Conservation (phyloP, 495 filamentous ascomycete genomes). For the Chaetomidium leptoderma region DNA sequence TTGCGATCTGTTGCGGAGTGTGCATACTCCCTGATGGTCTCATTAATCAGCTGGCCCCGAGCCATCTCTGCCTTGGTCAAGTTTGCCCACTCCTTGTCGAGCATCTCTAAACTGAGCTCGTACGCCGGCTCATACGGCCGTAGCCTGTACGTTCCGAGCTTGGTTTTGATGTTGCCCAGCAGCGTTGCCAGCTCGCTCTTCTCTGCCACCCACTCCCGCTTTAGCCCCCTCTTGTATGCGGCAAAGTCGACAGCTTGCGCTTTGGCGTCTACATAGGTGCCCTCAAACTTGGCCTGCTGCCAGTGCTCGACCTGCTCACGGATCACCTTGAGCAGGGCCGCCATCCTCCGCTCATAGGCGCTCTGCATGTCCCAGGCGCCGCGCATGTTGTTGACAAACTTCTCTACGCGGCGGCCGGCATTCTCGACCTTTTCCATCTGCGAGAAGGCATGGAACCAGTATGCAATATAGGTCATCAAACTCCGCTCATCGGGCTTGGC, state of each 20-base stretch:
- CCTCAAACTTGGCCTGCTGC: constrained; percentile 75
- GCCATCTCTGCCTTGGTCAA: constrained; percentile 77
- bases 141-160: constrained; percentile 88
- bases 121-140: constrained; percentile 84
- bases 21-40: constrained; percentile 86
- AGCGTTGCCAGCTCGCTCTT: constrained; percentile 91
- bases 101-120: constrained; percentile 69
- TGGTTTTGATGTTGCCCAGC: constrained; percentile 98
- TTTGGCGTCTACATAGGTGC: constrained; percentile 91
- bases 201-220: constrained; percentile 93
- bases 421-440: constrained; percentile 98
- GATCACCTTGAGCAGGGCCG: constrained; percentile 68
- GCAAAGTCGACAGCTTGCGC: constrained; percentile 76
- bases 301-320: constrained; percentile 66
- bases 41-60: constrained; percentile 89
- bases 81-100: constrained; percentile 75
- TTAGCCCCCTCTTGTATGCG: constrained; percentile 79
- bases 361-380: constrained; percentile 99
- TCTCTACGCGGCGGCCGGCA: constrained; percentile 91
- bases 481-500: constrained; percentile 91
- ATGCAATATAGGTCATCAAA: constrained; percentile 98
- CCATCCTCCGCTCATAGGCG: constrained; percentile 85
- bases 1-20: neutral
- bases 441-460: constrained; percentile 99
- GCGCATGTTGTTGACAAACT: constrained; percentile 98